Evolutionary conservation across 2,329 filamentous ascomycete species (phyloP), one percentile per base, ranked within the genome.

Genomic region (Knufia fluminis): DNA sequence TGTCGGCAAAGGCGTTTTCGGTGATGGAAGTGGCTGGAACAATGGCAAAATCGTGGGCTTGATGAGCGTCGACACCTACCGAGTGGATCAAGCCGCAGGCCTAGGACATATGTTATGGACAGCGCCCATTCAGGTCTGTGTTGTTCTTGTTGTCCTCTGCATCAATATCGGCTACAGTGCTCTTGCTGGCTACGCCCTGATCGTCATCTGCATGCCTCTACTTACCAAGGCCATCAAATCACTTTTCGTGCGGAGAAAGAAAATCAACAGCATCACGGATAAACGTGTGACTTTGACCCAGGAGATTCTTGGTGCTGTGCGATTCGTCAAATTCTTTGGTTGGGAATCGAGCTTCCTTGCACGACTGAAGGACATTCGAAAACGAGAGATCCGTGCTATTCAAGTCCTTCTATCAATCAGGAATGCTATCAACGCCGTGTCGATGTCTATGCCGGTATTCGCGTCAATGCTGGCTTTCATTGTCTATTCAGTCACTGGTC

Each of bases 391-490:
- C 53, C 71, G 75, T 50, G 79, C 84, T n/a, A 89, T 97, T 51
- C 90, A 95, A 64, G 71, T 88, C 12, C 70, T 97, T 40, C 71
- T 97, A 23, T 80, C 85, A 1, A 86, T 94, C 57, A 79, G 89
- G 59, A 94, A 94, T 63, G 87, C 76, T 36, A 88, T 95, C 69
- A 84, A 89, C 66, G 85, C 87, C 10, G 74, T 92, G 44, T 86
- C 86, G 61, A 79, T 94, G 76, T 68, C 87, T 1, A 77, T 95
- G 61, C 91, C 92, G 4, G 86, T 94, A 47, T 96, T 97, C 59
- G 89, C 91, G 0, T 94, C 90, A 1, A 96, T 97, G 88, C 67
- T 97, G 35, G 80, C 91, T 0, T 97, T 97, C 66, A 91, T 97
- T 66, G 91, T 87, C 0, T 82, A 77, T 58, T 75, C 76, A 1